These are phyloP conservation scores for Escovopsis sp. DNA, from an alignment of 2,329 filamentous ascomycete genomes.

Conservation along the genomic window DNA sequence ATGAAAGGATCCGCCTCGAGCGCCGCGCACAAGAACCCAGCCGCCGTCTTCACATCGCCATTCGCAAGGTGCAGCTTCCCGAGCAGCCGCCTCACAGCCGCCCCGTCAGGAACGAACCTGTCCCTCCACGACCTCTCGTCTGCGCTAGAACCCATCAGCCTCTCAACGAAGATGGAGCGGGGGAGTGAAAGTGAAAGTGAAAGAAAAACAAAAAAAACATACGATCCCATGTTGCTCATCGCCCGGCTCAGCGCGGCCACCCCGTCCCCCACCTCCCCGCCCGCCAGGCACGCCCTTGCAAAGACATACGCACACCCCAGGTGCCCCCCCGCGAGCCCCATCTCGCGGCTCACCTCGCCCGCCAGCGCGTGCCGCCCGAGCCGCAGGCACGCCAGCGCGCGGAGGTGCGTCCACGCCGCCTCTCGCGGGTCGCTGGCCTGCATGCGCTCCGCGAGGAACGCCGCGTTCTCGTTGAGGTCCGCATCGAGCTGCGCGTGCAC, in stretches of 20 bases:
- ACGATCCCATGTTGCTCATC: not conserved
- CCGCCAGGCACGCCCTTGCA: not conserved
- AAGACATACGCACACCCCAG: constrained; percentile 9
- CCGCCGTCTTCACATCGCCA: constrained; percentile 7
- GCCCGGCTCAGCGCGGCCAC: not conserved
- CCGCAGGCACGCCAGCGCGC: constrained; percentile 8
- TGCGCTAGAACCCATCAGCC: not conserved
- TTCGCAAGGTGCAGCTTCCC: constrained; percentile 4
- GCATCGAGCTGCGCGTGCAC: not conserved
- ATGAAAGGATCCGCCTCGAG: constrained; percentile 9
- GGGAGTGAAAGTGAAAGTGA: too few species aligned
- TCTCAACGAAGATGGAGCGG: not conserved
- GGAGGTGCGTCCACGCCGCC: constrained; percentile 8
- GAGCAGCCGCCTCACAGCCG: not conserved
- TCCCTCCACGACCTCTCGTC: not conserved
- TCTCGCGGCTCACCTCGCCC: constrained; percentile 4
- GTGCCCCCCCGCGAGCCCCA: constrained; percentile 5
- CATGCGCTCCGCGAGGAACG: not conserved
- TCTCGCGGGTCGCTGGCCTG: constrained; percentile 6
- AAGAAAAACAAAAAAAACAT: not conserved
- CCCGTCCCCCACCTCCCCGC: not conserved
- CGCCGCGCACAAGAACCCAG: constrained; percentile 5
- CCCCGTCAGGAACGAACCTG: not conserved
- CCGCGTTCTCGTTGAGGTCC: not conserved
- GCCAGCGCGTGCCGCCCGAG: constrained; percentile 5